These are phyloP conservation scores for Geotrichum bryndzae DNA, from an alignment of 1,139 yeast species.

Conservation along the genomic window DNA sequence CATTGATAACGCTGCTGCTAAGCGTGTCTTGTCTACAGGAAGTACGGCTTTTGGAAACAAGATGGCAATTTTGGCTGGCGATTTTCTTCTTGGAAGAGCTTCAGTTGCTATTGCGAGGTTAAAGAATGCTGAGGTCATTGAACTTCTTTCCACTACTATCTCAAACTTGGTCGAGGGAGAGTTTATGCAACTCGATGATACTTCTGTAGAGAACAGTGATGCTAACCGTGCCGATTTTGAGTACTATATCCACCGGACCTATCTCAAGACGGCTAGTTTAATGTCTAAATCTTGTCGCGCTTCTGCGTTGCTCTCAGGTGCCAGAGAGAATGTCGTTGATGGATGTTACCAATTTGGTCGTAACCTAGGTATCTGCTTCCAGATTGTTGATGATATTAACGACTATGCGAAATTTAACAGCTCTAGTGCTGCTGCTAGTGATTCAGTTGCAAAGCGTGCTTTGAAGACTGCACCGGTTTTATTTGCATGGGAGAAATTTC, in stretches of 20 bases:
- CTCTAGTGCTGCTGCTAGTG: not conserved
- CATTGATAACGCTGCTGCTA: slow-evolving; percentile 82
- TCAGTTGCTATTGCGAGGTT: slow-evolving; percentile 91
- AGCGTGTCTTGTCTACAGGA: slow-evolving; percentile 88
- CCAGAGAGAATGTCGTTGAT: slow-evolving; percentile 66
- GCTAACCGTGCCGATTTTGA: slow-evolving; percentile 90
- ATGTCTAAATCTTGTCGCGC: slow-evolving; percentile 93
- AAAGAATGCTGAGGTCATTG: slow-evolving; percentile 92
- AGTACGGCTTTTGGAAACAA: slow-evolving; percentile 92
- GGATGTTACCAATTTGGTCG: slow-evolving; percentile 88
- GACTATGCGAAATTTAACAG: slow-evolving; percentile 69
- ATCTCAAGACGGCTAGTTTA: slow-evolving; percentile 87
- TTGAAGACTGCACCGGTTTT: slow-evolving; percentile 84
- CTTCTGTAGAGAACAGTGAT: slow-evolving; percentile 58
- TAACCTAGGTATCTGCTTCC: slow-evolving; percentile 90
- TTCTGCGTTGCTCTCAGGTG: slow-evolving; percentile 88
- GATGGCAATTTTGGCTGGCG: slow-evolving; percentile 97
- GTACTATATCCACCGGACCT: slow-evolving; percentile 90
- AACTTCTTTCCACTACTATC: slow-evolving; percentile 87
- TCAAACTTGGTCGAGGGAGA: slow-evolving; percentile 98
- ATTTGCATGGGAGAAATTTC: slow-evolving; percentile 80
- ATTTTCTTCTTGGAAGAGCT: slow-evolving; percentile 88
- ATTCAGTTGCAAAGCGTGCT: slow-evolving; percentile 44
- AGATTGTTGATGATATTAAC: slow-evolving; percentile 90
- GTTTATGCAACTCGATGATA: slow-evolving; percentile 94